Percentiles rank a stretch among this genome's conserved stretches.
Evolutionary conservation across 2,329 filamentous ascomycete genomes (phyloP).

Genomic region (Beauveria asiatica): DNA sequence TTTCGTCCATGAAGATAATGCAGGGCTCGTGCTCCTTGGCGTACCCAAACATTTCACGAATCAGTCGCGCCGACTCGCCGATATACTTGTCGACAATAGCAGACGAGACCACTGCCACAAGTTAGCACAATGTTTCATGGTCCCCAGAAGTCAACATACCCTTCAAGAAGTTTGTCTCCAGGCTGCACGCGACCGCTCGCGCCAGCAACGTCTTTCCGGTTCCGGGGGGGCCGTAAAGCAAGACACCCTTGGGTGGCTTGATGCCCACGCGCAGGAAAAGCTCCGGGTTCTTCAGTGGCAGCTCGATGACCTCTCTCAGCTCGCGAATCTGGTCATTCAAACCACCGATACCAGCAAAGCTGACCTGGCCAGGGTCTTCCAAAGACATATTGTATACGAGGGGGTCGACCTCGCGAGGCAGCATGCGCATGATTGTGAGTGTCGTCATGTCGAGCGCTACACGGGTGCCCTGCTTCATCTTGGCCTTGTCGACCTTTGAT

Average conservation of each 20-base stretch:
- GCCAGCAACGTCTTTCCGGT: constrained; percentile 95
- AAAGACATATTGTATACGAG: constrained; percentile 99
- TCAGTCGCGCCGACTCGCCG: constrained; percentile 91
- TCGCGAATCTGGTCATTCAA: constrained; percentile 98
- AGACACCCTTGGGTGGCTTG: constrained; percentile 95
- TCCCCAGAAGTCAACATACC: constrained; percentile 43
- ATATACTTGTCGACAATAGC: constrained; percentile 99
- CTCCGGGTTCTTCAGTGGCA: constrained; percentile 97
- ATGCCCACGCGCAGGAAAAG: constrained; percentile 94
- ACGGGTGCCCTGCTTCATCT: constrained; percentile 96
- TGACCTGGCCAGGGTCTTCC: constrained; percentile 94
- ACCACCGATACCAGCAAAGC: constrained; percentile 94
- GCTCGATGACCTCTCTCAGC: constrained; percentile 91
- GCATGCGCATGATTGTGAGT: constrained; percentile 99
- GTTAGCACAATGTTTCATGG: constrained; percentile 12
- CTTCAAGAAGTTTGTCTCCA: constrained; percentile 98
- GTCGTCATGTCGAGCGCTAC: constrained; percentile 99
- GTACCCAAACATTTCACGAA: constrained; percentile 99
- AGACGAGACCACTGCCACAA: constrained; percentile 74
- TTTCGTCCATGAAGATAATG: constrained; percentile 99
- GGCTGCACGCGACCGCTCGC: constrained; percentile 86
- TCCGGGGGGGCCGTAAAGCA: constrained; percentile 91
- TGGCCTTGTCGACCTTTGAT: constrained; percentile 94
- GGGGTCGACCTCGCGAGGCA: constrained; percentile 95
- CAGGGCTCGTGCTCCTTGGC: constrained; percentile 99